Evolutionary conservation across 495 filamentous ascomycete genomes (phyloP), one percentile per base, ranked within the genome.

Genomic region (Eremomyces bilateralis): DNA sequence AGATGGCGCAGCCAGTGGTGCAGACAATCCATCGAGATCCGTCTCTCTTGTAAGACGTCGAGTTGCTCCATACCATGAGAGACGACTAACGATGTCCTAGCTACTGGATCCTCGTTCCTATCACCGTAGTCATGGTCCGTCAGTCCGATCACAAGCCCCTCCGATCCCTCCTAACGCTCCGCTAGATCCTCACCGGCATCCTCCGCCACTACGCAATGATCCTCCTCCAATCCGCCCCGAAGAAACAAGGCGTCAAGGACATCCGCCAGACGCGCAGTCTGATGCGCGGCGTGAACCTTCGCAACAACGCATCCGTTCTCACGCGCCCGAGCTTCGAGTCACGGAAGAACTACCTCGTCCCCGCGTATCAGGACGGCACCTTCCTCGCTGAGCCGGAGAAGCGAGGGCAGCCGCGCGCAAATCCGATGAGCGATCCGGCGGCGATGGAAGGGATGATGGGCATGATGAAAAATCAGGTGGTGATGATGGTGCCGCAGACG

Each of bases 361-460:
- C 68, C 0, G 76, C 70, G 11, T 95, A 76, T 60, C 75, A 90
- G 46, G 73, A 66, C 24, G 88, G 90, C 30, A 65, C 67, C 16
- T 95, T 80, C 53, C 59, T 97, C 19, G 94, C 93, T 54, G 79
- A 85, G 43, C 84, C 81, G 4, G 76, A 81, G 10, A 69, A 62
- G 45, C 73, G 73, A 40, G 85, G 83, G 33, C 77, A 93, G 54
- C 76, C 82, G 17, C 75, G 80, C 10, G 71, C 80, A 33, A 95
- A 97, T 55, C 88, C 90, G 15, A 84, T 95, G 79, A 77, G 74
- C 21, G 88, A 97, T 55, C 88, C 88, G n/a, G 77, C 73, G 33
- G 82, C 79, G 32, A 97, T 95, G 90, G 90, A 95, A 50, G 83
- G 80, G 37, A 94, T 95, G 85, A 95, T 95, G 88, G 85, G 85